Base-by-base conservation (phyloP, 2,329 filamentous ascomycete species). In the Phyllosticta citriasiana region DNA sequence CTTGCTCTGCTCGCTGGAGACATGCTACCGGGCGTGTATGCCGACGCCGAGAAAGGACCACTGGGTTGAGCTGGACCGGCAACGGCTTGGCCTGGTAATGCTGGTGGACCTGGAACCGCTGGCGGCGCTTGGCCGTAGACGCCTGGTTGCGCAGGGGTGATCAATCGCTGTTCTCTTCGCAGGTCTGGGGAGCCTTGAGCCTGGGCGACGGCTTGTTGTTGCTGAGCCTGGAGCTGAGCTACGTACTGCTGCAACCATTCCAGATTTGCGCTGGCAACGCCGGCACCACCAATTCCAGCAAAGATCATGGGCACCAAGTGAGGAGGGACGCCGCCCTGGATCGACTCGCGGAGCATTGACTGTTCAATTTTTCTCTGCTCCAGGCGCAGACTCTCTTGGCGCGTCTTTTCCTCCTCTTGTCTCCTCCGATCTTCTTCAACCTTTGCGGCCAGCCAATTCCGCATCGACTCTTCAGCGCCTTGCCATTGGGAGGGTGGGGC, bases 251-350 rank as follows among this genome's bases (percentile, higher is more conserved):
- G 78, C 61, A 81, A 69, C 76, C 75, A 79, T 57, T 82, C 80
- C 40, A 77, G 70, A 64, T 77, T 79, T 65, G 77, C 72, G 65
- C 74, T 77, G 33, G 77, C 76, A 14, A 80, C 72, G 57, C 74
- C 77, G 7, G 76, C 75, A 55, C 79, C 77, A 33, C 77, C 78
- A 57, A 80, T 78, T 40, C 79, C 79, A 59, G 78, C 78, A 67
- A 82, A 82, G 64, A 82, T 80, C 63, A 82, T 76, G 35, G 80
- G 80, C 19, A 82, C 76, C 54, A 82, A 74, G 33, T 78, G 73
- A 62, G 79, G 78, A 50, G 80, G 80, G 51, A 82, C 72, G 59
- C 79, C 79, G 57, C 78, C 77, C 63, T 77, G 75, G 68, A 81
- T 75, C 19, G 79, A 80, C 63, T 82, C 79, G 55, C 77, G 74